Conservation (phyloP, 2,329 filamentous ascomycete genomes). For the Cladorrhinum sp. region DNA sequence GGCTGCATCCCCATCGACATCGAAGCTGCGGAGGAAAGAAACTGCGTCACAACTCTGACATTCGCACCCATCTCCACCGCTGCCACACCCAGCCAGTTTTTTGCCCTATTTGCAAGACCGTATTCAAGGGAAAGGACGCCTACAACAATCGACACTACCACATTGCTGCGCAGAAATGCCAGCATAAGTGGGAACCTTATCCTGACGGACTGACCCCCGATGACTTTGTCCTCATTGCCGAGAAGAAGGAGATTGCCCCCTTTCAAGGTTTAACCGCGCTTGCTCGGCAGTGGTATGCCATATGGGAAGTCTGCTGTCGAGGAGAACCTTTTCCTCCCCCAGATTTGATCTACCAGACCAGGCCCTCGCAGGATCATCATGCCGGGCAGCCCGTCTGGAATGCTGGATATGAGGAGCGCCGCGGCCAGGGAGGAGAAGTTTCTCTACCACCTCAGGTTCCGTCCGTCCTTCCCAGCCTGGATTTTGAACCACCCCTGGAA, state of each 20-base stretch:
- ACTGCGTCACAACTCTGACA: background rate
- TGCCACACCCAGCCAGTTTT: background rate
- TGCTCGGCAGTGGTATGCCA: background rate
- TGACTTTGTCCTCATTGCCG: background rate
- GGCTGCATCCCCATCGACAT: background rate
- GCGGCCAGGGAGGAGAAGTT: too few relatives aligned
- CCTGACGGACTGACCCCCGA: background rate
- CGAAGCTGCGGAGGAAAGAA: background rate
- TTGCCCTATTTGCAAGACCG: background rate
- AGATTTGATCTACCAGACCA: too few relatives aligned
- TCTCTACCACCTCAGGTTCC: too few relatives aligned
- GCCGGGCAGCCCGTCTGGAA: too few relatives aligned
- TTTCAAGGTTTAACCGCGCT: background rate
- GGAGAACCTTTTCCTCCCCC: background rate
- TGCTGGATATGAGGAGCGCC: too few relatives aligned
- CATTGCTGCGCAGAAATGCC: background rate
- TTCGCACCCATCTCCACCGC: constrained; percentile 1
- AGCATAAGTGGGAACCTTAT: background rate
- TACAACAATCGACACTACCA: background rate
- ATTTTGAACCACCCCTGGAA: too few relatives aligned
- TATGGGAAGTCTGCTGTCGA: background rate
- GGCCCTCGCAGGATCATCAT: too few relatives aligned
- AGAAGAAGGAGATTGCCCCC: background rate
- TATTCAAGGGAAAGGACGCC: background rate
- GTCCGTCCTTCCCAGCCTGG: too few relatives aligned